These are phyloP conservation scores for Diospyros kaki DNA, from an alignment of 148 eudicot genomes.

Conservation along the genomic window DNA sequence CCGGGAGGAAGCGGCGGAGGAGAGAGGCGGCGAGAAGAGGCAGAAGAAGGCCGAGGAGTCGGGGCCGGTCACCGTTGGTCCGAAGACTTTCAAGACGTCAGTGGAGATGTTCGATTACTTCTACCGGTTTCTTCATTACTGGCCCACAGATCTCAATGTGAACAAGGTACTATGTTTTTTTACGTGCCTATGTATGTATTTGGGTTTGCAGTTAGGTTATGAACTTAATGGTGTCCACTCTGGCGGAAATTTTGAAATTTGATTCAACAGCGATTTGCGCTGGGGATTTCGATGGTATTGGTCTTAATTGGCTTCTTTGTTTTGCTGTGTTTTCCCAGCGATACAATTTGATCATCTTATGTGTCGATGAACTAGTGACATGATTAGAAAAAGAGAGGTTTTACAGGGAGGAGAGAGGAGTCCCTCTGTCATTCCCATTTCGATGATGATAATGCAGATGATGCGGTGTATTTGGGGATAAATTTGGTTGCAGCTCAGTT, in stretches of 20 bases:
- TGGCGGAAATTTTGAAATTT: background rate
- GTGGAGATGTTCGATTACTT: slow-evolving; percentile 80
- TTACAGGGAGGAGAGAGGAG: too few species aligned
- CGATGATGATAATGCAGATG: background rate
- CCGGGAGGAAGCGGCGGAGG: slow-evolving; percentile 45
- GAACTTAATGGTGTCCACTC: background rate
- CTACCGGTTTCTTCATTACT: slow-evolving; percentile 57
- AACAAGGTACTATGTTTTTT: slow-evolving; percentile 52
- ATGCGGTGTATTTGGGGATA: background rate
- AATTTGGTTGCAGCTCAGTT: background rate
- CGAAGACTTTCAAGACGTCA: slow-evolving; percentile 50
- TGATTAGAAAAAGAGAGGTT: too few species aligned
- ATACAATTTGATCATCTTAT: too few species aligned
- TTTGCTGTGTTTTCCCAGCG: too few species aligned
- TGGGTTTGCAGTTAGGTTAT: background rate
- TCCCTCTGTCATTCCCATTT: background rate
- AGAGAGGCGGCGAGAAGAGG: slow-evolving; percentile 40
- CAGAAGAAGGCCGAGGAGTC: slow-evolving; percentile 29
- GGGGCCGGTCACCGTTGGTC: slow-evolving; percentile 49
- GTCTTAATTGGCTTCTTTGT: background rate
- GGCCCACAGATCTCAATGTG: slow-evolving; percentile 55
- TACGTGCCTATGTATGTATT: background rate
- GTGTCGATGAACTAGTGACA: too few species aligned
- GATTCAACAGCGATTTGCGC: background rate
- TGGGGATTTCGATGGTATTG: background rate